Evolutionary conservation across 306 rosid species (phyloP), one percentile per base, ranked within the genome.

Genomic region (Carpinus fangiana): DNA sequence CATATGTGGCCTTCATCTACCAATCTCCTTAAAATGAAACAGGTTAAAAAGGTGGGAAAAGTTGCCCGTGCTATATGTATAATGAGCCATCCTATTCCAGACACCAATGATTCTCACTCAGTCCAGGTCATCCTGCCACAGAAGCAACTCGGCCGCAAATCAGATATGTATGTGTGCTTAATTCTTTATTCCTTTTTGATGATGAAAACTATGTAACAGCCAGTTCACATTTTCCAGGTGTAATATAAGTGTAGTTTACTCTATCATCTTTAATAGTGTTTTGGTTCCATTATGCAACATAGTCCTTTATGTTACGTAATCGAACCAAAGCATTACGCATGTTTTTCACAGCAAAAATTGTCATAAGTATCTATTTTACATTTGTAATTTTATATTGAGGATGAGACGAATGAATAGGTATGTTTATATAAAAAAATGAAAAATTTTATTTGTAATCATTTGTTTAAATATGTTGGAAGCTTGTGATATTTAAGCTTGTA

Each of bases 51-150:
- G 75, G 89, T 92, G 16, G 95, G 97, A 76, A 92, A 89, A 79
- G 95, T 92, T 80, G 86, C 95, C 53, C 93, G 97, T 20, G 97
- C 97, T 16, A 82, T 90, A 64, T 92, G 97, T 68, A 80, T 92
- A 59, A 92, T 92, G 97, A 90, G 97, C 83, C 97, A 92, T 84
- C 95, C 97, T 70, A 92, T 92, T 86, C 95, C 95, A 31, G 83
- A 92, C 77, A 92, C 97, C 79, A 74, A 88, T 45, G 86, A 92
- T 16, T 92, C 91, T 86, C 94, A 90, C 75, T 92, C 97, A n/a
- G 94, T 88, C n/a, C 97, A 92, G 81, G 97, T 92, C 78, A 92
- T 92, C 84, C 89, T 92, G 72, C 97, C 97, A 1, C 97, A 92
- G 82, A 87, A 92, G 86, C 97, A 92, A 81, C 93, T 92, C 23